Evolutionary conservation across 2,329 filamentous ascomycete species (phyloP), one percentile per base, ranked within the genome.

Genomic region (Venturia carpophila): DNA sequence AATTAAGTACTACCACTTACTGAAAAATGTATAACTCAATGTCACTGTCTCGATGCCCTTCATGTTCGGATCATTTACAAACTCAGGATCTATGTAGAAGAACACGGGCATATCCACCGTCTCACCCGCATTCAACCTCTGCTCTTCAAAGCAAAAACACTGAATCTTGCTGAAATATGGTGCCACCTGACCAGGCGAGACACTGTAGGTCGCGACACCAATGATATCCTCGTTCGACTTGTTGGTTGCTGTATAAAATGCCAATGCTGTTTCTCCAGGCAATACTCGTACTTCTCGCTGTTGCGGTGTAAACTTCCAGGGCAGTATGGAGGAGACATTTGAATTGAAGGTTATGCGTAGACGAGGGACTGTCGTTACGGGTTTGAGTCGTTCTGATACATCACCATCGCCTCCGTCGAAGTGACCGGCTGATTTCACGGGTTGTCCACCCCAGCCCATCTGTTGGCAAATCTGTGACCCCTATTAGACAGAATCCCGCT

Each of bases 151-250:
- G 77, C 94, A 99, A 77, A 99, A 99, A 74, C 94, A 99, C 77
- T 99, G 94, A 58, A 99, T 99, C 83, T 99, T 99, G 84, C 90
- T 95, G 74, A 99, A 99, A 76, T 99, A 99, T 1, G 91, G 92
- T 55, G 94, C 93, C 56, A 96, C 92, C 78, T 99, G 94, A 3
- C 86, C 94, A 0, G 94, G 94, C 2, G 93, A 97, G 39, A 99
- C 95, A 73, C 91, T 96, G 78, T 99, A 99, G 9, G 94, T 99
- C 13, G 94, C 94, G 55, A 99, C 92, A 60, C 94, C 94, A 72
- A 99, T 97, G 71, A 99, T 97, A 79, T 99, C 95, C 69, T 89
- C 85, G 68, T 90, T 85, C 67, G 90, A 91, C 69, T 86, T 88
- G 79, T 99, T 99, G 65, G 92, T 97, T 15, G 94, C 94, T 7